Conservation (phyloP, 2,329 filamentous ascomycete genomes). For the Aspergillus clavatus region DNA sequence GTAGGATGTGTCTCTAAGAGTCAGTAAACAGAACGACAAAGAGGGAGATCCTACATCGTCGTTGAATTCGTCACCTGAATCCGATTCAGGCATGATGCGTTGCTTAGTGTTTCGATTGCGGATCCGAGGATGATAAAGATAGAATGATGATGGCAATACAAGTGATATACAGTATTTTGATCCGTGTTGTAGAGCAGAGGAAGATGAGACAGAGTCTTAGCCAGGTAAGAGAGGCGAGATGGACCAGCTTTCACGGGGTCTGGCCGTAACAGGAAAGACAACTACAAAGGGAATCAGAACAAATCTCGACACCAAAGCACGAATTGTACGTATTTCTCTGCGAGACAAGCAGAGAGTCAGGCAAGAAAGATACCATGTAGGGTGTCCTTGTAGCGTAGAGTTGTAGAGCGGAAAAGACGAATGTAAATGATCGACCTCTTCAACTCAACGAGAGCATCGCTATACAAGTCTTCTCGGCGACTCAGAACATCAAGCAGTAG, state of each 20-base stretch:
- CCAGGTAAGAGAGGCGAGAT: background rate
- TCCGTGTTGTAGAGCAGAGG: background rate
- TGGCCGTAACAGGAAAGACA: conserved; percentile 1
- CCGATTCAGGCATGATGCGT: conserved; percentile 48
- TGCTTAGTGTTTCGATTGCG: background rate
- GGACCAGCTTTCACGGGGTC: conserved; percentile 7
- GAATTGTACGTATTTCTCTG: no score
- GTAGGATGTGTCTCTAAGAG: background rate
- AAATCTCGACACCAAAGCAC: background rate
- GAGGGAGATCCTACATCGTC: conserved; percentile 41
- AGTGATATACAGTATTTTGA: background rate
- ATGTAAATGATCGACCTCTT: no score
- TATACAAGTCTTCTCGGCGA: no score
- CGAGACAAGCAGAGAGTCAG: background rate
- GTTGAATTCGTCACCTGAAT: conserved; percentile 48
- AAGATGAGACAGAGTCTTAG: background rate
- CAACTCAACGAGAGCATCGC: no score
- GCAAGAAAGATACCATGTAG: background rate
- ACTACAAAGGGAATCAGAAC: background rate
- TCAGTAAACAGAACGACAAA: background rate
- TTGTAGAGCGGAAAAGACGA: background rate
- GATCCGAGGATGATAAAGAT: background rate
- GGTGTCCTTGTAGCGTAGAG: background rate
- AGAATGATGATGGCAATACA: background rate
- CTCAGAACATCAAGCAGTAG: no score